A percentile compares a stretch with the other conserved stretches of the same genome.
Evolutionary conservation across 805 yeast species (phyloP).

Genomic region (Candida nitratophila): DNA sequence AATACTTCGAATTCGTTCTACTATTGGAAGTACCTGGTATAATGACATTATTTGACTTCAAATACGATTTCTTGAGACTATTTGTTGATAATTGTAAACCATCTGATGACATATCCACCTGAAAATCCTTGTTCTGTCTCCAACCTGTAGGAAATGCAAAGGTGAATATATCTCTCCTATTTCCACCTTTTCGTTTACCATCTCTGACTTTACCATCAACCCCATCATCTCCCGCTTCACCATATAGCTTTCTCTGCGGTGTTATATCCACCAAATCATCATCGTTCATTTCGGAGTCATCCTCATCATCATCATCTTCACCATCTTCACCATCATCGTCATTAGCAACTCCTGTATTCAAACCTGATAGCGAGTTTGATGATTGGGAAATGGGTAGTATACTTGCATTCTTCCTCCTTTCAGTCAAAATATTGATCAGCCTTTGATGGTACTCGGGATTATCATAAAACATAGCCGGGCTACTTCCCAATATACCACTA

Average conservation of each 20-base stretch:
- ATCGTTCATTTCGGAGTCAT: not conserved
- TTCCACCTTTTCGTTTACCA: not conserved
- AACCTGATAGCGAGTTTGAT: no score
- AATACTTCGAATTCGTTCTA: conserved; percentile 7
- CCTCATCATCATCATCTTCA: not conserved
- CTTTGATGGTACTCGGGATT: conserved; percentile 12
- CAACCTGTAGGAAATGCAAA: conserved; percentile 22
- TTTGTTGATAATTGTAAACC: conserved; percentile 19
- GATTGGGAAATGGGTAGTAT: not conserved
- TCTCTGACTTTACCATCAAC: not conserved
- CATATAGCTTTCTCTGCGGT: conserved; percentile 3
- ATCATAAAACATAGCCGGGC: conserved; percentile 10
- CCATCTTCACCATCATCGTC: not conserved
- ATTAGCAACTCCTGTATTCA: not conserved
- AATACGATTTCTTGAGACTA: conserved; percentile 7
- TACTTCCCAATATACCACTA: conserved; percentile 15
- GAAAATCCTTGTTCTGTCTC: conserved; percentile 12
- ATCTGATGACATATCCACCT: conserved; percentile 13
- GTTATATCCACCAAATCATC: conserved; percentile 5
- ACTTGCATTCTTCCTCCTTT: conserved; percentile 4
- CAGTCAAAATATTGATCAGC: conserved; percentile 8
- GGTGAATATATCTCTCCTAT: not conserved
- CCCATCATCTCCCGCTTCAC: not conserved
- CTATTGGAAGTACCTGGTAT: conserved; percentile 5
- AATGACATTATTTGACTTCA: conserved; percentile 5